A percentile compares a stretch with the other conserved stretches of the same genome.
Conservation (phyloP, 805 yeast genomes). For the Cyberlindnera suaveolens region DNA sequence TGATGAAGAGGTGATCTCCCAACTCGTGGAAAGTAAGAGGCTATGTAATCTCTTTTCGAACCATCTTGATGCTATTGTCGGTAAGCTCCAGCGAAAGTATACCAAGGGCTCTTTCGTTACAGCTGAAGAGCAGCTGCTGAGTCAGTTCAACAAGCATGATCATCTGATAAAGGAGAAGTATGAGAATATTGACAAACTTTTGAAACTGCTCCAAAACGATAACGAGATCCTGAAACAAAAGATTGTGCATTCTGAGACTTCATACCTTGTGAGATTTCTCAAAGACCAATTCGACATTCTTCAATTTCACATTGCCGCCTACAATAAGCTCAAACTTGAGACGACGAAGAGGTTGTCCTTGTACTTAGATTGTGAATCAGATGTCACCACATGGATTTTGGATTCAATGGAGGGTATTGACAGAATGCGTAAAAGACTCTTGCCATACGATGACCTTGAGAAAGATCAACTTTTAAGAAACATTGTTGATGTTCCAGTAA, state of each 20-base stretch:
- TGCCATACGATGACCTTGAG: slow-evolving; percentile 45
- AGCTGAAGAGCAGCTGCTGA: slow-evolving; percentile 10
- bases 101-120: slow-evolving; percentile 11
- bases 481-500: slow-evolving; percentile 34
- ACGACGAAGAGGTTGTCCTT: slow-evolving; percentile 28
- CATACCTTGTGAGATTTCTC: slow-evolving; percentile 43
- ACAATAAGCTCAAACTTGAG: slow-evolving; percentile 41
- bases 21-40: slow-evolving; percentile 11
- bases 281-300: slow-evolving; percentile 65
- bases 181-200: slow-evolving; percentile 17
- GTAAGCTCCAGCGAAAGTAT: slow-evolving; percentile 20
- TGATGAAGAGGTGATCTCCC: slow-evolving; percentile 24
- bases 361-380: slow-evolving; percentile 15
- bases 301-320: slow-evolving; percentile 40
- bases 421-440: slow-evolving; percentile 56
- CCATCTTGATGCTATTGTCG: slow-evolving; percentile 19
- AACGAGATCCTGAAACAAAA: slow-evolving; percentile 17
- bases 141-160: slow-evolving; percentile 14
- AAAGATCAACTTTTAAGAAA: slow-evolving; percentile 39
- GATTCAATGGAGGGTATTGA: slow-evolving; percentile 68
- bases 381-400: slow-evolving; percentile 36
- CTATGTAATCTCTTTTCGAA: slow-evolving; percentile 14
- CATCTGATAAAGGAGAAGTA: slow-evolving; percentile 18
- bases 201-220: slow-evolving; percentile 12
- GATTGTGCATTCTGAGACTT: slow-evolving; percentile 34